phyloP scores from a whole-genome alignment of 1,284 basidiomycete species.

The Microbotryum saponariae region DNA sequence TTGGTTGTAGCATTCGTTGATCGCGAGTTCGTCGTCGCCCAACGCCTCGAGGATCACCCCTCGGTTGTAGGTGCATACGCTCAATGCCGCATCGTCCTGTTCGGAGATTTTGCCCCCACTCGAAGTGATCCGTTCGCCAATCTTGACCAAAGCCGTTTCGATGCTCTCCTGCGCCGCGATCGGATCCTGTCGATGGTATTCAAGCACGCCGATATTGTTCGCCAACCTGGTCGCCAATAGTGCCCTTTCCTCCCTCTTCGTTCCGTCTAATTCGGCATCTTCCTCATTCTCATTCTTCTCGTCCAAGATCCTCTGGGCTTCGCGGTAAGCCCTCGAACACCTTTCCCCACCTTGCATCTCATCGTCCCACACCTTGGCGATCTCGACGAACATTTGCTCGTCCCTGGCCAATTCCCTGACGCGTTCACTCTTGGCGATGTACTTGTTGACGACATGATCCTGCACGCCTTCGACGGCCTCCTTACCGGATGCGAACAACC shows the following conservation, averaged over 20 bases:
- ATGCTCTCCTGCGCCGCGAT: slow-evolving; percentile 46
- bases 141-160: slow-evolving; percentile 42
- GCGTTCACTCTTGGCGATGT: slow-evolving; percentile 24
- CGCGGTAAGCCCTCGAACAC: slow-evolving; percentile 61
- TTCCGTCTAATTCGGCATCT: slow-evolving; percentile 1
- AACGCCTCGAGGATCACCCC: slow-evolving; percentile 78
- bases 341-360: slow-evolving; percentile 58
- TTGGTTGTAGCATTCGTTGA: slow-evolving; percentile 71
- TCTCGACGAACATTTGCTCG: slow-evolving; percentile 73
- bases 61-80: slow-evolving; percentile 78
- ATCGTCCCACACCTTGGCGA: slow-evolving; percentile 76
- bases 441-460: not conserved
- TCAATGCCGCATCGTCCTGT: slow-evolving; percentile 56
- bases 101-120: slow-evolving; percentile 41
- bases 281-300: slow-evolving; percentile 36
- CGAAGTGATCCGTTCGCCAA: slow-evolving; percentile 50
- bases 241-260: not conserved
- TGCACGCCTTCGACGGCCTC: slow-evolving; percentile 22
- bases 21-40: slow-evolving; percentile 59
- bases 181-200: slow-evolving; percentile 48
- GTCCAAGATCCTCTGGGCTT: slow-evolving; percentile 59
- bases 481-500: slow-evolving; percentile 51
- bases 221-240: slow-evolving; percentile 50
- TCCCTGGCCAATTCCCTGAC: slow-evolving; percentile 55
- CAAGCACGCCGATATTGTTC: slow-evolving; percentile 70